Percentiles rank a stretch among this genome's conserved stretches.
Conservation (phyloP, 805 yeast genomes). For the Diddensiella caesifluorescens region DNA sequence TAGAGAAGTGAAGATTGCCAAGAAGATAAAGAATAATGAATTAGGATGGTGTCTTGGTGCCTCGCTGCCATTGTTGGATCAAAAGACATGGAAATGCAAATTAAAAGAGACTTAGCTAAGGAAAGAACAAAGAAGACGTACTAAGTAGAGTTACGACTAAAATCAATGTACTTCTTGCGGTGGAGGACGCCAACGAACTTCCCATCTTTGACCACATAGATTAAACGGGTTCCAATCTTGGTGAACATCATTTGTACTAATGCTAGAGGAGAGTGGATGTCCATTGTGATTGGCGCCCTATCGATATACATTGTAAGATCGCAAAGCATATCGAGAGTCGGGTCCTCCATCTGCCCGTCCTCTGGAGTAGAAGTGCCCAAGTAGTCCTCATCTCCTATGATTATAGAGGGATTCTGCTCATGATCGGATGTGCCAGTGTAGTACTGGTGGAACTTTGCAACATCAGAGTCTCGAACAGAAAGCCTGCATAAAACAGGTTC, state of each 20-base stretch:
- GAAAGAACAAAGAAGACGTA: neutral
- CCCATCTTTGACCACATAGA: constrained; percentile 44
- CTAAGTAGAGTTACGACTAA: constrained; percentile 23
- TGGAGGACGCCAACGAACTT: constrained; percentile 48
- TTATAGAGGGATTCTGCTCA: neutral
- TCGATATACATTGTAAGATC: constrained; percentile 43
- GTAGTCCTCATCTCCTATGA: constrained; percentile 5
- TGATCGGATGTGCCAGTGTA: constrained; percentile 7
- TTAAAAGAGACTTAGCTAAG: constrained; percentile 5
- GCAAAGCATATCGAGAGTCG: constrained; percentile 16
- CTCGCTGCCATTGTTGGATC: constrained; percentile 75
- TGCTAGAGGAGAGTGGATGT: constrained; percentile 43
- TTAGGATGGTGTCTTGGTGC: constrained; percentile 99
- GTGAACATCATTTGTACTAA: constrained; percentile 49
- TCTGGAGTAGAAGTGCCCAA: neutral
- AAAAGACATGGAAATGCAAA: constrained; percentile 18
- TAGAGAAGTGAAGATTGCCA: constrained; percentile 89
- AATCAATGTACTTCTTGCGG: constrained; percentile 49
- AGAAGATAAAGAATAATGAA: constrained; percentile 82
- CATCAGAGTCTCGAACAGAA: constrained; percentile 21
- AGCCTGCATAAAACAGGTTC: constrained; percentile 24
- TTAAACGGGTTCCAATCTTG: constrained; percentile 46
- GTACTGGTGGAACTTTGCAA: constrained; percentile 20
- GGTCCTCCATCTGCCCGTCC: constrained; percentile 19
- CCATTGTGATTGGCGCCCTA: constrained; percentile 43